Evolutionary conservation across 2,329 filamentous ascomycete species (phyloP).

Genomic region (Ophiostoma quercus): DNA sequence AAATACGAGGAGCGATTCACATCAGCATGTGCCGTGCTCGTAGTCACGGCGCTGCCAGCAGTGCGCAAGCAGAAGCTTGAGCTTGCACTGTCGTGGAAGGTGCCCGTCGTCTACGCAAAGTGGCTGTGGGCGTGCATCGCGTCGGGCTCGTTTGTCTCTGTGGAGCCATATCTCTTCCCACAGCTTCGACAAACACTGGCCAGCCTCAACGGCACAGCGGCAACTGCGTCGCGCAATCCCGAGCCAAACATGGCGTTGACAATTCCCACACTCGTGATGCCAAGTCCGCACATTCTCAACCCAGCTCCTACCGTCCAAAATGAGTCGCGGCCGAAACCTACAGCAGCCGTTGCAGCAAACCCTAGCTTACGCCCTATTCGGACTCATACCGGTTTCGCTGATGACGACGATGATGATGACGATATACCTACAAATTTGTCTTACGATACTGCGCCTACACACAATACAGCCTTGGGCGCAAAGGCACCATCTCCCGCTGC

Average conservation of each 20-base stretch:
- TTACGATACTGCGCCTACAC: constrained; percentile 39
- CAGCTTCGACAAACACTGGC: constrained; percentile 38
- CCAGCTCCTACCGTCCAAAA: neutral
- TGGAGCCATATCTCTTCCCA: constrained; percentile 45
- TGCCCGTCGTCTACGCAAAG: constrained; percentile 72
- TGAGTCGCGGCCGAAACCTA: neutral
- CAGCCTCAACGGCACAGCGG: constrained; percentile 20
- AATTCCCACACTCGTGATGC: constrained; percentile 24
- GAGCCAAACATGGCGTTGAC: constrained; percentile 21
- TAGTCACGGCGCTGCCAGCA: constrained; percentile 58
- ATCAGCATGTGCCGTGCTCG: constrained; percentile 64
- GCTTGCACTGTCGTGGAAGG: constrained; percentile 66
- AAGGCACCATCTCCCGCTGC: neutral
- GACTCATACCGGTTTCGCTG: neutral
- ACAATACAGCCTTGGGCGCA: constrained; percentile 30
- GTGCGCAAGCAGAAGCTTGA: constrained; percentile 71
- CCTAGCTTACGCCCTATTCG: neutral
- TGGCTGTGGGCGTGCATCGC: constrained; percentile 84
- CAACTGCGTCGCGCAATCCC: constrained; percentile 19
- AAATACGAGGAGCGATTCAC: constrained; percentile 74
- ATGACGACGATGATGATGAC: neutral
- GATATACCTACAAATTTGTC: constrained; percentile 5
- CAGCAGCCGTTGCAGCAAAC: neutral
- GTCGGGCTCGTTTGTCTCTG: constrained; percentile 45
- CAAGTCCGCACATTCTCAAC: constrained; percentile 17